phyloP scores from a whole-genome alignment of 306 rosid species.

The Dicorynia guianensis region DNA sequence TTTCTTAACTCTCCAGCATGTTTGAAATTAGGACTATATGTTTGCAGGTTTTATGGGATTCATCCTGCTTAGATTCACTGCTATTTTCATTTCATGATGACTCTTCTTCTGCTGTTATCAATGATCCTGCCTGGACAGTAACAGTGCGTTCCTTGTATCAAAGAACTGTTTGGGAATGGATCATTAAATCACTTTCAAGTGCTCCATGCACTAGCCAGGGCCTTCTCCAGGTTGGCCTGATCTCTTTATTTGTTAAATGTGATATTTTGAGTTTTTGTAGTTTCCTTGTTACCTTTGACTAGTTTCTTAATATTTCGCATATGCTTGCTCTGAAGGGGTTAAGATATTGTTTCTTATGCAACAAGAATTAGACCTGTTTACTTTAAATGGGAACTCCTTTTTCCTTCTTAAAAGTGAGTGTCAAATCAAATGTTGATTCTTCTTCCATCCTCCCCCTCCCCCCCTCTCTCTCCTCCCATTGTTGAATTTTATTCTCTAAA shows the following conservation, averaged over 20 bases:
- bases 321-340: constrained; percentile 24
- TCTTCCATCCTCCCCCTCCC: no score
- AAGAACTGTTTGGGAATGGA: constrained; percentile 96
- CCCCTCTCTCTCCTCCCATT: not conserved
- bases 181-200: constrained; percentile 84
- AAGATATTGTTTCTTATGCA: constrained; percentile 28
- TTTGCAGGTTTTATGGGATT: constrained; percentile 93
- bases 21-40: constrained; percentile 43
- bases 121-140: constrained; percentile 91
- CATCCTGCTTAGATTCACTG: constrained; percentile 83
- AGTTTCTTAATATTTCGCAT: not conserved
- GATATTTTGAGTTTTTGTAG: constrained; percentile 5
- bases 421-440: not conserved
- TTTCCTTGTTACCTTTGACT: constrained; percentile 15
- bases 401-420: not conserved
- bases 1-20: constrained; percentile 32
- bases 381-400: constrained; percentile 21
- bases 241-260: constrained; percentile 34
- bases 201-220: constrained; percentile 99
- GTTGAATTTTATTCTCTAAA: constrained; percentile 15
- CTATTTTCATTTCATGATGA: constrained; percentile 88
- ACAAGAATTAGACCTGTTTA: not conserved
- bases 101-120: constrained; percentile 74
- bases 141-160: constrained; percentile 87
- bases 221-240: constrained; percentile 86